Conservation (phyloP, 805 yeast genomes). For the Metschnikowia aberdeeniae region DNA sequence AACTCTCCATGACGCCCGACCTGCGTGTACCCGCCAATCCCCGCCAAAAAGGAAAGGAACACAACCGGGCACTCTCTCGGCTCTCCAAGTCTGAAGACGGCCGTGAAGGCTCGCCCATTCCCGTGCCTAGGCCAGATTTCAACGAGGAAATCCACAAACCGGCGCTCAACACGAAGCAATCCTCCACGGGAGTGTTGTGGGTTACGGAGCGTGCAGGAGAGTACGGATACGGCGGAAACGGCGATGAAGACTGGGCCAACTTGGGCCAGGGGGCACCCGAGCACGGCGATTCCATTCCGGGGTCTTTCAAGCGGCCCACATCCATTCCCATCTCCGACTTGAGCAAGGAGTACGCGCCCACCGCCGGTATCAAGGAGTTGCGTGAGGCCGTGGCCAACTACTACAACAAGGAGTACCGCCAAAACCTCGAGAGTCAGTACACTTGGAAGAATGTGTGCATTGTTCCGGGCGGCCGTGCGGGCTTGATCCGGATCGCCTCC, state of each 20-base stretch:
- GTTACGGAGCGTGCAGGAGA: constrained; percentile 58
- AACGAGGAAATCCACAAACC: constrained; percentile 48
- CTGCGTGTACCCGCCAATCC: constrained; percentile 18
- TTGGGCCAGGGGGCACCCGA: constrained; percentile 66
- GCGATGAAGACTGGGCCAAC: constrained; percentile 48
- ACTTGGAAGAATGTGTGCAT: constrained; percentile 58
- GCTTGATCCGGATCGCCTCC: constrained; percentile 58
- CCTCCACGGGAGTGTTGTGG: constrained; percentile 64
- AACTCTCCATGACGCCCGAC: constrained; percentile 21
- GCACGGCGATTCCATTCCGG: constrained; percentile 55
- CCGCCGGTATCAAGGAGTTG: constrained; percentile 52
- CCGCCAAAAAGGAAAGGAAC: constrained; percentile 14
- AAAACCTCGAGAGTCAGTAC: constrained; percentile 47
- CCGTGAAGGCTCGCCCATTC: constrained; percentile 45
- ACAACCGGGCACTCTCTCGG: constrained; percentile 24
- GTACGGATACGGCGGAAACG: constrained; percentile 46
- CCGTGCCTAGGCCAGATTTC: constrained; percentile 45
- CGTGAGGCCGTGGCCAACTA: constrained; percentile 56
- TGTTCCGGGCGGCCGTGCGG: constrained; percentile 65
- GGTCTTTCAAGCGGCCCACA: constrained; percentile 53
- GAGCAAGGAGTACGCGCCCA: constrained; percentile 55
- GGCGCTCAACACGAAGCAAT: constrained; percentile 54
- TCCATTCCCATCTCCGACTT: constrained; percentile 44
- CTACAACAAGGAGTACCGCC: constrained; percentile 52
- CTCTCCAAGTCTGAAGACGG: constrained; percentile 32